These are phyloP conservation scores for Eutrema heterophyllum DNA, from an alignment of 345 rosid species.

Conservation along the genomic window DNA sequence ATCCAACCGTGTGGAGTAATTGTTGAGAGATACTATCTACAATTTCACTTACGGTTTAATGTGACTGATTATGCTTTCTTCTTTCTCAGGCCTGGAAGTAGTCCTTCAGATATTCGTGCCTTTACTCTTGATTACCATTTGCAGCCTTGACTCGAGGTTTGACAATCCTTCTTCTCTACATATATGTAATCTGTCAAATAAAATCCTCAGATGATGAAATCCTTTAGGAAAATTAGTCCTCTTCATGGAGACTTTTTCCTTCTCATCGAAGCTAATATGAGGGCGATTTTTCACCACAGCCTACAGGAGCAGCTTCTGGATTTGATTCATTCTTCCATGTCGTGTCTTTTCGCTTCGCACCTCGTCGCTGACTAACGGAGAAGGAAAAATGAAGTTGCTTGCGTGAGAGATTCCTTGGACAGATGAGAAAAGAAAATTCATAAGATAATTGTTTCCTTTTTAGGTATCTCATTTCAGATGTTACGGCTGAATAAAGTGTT, in stretches of 20 bases:
- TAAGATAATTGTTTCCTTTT: neutral
- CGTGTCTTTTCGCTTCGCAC: neutral
- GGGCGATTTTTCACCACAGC: neutral
- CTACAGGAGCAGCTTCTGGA: slow-evolving; percentile 10
- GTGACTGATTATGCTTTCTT: slow-evolving; percentile 1
- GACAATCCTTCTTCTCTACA: neutral
- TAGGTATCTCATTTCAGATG: slow-evolving; percentile 1
- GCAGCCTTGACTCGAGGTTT: slow-evolving; percentile 44
- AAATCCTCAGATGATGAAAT: neutral
- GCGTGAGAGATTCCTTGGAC: neutral
- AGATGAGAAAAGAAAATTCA: neutral
- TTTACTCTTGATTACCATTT: slow-evolving; percentile 73
- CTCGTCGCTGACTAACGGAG: neutral
- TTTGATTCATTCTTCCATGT: neutral
- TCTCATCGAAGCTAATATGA: neutral
- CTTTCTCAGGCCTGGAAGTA: slow-evolving; percentile 73
- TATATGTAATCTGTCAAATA: neutral
- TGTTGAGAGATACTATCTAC: neutral
- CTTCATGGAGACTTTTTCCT: neutral
- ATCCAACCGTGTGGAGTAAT: neutral
- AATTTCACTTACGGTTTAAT: neutral
- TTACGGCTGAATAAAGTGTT: slow-evolving; percentile 8
- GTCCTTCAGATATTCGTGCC: slow-evolving; percentile 83
- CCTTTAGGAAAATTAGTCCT: neutral
- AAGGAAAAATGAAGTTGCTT: slow-evolving; percentile 5